phyloP scores from a whole-genome alignment of 257 asterid genomes.

The Nicotiana tomentosiformis region DNA sequence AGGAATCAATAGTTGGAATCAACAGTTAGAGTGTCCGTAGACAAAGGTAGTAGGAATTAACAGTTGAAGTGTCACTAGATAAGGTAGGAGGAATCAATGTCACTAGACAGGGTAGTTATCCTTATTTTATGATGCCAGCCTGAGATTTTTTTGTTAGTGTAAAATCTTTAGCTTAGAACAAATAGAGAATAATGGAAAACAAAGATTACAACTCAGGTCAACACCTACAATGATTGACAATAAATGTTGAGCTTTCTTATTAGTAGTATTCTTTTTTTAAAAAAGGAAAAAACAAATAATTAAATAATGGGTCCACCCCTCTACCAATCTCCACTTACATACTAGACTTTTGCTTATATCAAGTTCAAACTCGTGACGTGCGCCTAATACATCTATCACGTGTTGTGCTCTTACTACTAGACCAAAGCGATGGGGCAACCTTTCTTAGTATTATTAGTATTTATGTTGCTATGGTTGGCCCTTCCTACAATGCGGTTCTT shows the following conservation, averaged over 20 bases:
- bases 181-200: constrained; percentile 12
- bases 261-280: no score
- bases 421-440: neutral
- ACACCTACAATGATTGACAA: neutral
- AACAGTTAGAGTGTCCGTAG: constrained; percentile 47
- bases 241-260: no score
- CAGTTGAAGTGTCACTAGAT: no score
- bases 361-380: neutral
- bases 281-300: neutral
- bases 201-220: neutral
- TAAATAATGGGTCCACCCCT: neutral
- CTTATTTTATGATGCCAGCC: constrained; percentile 9
- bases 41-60: neutral
- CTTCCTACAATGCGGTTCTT: no score
- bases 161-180: constrained; percentile 6
- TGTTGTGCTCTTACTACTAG: neutral
- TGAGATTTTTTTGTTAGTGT: constrained; percentile 31
- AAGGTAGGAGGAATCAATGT: constrained; percentile 25
- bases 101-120: constrained; percentile 31
- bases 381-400: neutral
- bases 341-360: neutral
- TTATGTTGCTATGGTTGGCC: no score
- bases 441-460: neutral
- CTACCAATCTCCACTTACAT: neutral
- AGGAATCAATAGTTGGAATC: constrained; percentile 16